A percentile compares a stretch with the other conserved stretches of the same genome.
Evolutionary conservation across 768 basidiomycete genomes (phyloP).

Genomic region (Suillus sp.): DNA sequence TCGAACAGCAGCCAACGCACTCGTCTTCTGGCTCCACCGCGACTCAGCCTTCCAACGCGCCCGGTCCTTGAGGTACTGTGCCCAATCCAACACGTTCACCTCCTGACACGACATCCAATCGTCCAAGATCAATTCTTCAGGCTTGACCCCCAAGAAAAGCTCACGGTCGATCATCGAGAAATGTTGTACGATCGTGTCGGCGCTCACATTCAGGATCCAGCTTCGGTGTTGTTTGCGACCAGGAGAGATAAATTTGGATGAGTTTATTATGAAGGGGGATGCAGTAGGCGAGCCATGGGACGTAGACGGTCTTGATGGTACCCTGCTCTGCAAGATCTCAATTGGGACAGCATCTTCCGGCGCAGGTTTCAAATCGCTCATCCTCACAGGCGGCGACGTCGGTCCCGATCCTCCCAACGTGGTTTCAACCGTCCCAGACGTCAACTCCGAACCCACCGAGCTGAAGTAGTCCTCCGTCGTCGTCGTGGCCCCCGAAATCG

Average conservation of each 20-base stretch:
- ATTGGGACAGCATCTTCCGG: conserved; percentile 64
- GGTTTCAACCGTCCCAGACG: conserved; percentile 12
- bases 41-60: conserved; percentile 67
- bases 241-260: conserved; percentile 39
- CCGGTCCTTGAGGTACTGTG: conserved; percentile 75
- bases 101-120: conserved; percentile 67
- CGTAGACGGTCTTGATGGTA: conserved; percentile 43
- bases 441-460: conserved; percentile 22
- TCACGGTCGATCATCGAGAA: conserved; percentile 90
- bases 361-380: conserved; percentile 49
- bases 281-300: conserved; percentile 31
- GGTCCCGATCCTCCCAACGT: conserved; percentile 6
- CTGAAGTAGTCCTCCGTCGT: conserved; percentile 26
- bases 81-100: conserved; percentile 80
- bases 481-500: conserved; percentile 21
- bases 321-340: conserved; percentile 65
- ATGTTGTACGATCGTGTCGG: conserved; percentile 69
- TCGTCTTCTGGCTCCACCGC: conserved; percentile 60
- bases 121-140: conserved; percentile 82
- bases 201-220: conserved; percentile 66
- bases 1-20: conserved; percentile 70
- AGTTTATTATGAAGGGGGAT: conserved; percentile 23
- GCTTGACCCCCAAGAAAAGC: conserved; percentile 79
- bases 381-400: conserved; percentile 35
- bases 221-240: conserved; percentile 61